Evolutionary conservation across 2,329 filamentous ascomycete species (phyloP).

Genomic region (Graphiopsis chlorocephala): DNA sequence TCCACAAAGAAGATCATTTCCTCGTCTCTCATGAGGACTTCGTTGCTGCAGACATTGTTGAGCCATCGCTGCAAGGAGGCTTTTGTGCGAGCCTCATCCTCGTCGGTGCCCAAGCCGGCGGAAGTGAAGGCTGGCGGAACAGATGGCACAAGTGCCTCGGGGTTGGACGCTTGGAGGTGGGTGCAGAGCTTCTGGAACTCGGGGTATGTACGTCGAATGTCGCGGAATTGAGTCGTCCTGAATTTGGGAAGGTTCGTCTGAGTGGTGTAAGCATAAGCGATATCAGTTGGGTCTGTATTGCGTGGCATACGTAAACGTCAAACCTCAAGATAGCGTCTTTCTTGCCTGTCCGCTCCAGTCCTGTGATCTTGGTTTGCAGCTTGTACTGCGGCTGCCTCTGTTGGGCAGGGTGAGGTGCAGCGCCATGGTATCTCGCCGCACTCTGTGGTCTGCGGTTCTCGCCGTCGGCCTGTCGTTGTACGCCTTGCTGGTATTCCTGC

Average conservation of each 20-base stretch:
- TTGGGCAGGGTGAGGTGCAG: constrained; percentile 31
- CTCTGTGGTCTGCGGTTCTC: constrained; percentile 31
- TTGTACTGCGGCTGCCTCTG: constrained; percentile 50
- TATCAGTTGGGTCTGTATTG: background rate
- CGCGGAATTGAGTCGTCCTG: constrained; percentile 95
- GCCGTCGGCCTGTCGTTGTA: constrained; percentile 13
- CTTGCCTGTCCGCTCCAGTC: constrained; percentile 85
- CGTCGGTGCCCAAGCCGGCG: constrained; percentile 90
- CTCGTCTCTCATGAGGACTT: constrained; percentile 89
- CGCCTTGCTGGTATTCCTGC: constrained; percentile 15
- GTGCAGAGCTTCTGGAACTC: constrained; percentile 97
- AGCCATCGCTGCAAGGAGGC: constrained; percentile 89
- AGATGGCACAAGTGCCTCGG: constrained; percentile 88
- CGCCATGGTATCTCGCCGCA: constrained; percentile 32
- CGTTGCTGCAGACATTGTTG: constrained; percentile 87
- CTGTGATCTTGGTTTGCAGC: constrained; percentile 91
- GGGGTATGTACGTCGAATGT: constrained; percentile 90
- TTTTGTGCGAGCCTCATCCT: constrained; percentile 89
- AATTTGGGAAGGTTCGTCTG: constrained; percentile 99
- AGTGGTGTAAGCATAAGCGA: constrained; percentile 20
- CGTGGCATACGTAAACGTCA: constrained; percentile 79
- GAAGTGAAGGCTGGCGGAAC: constrained; percentile 93
- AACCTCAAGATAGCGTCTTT: constrained; percentile 95
- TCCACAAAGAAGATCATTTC: constrained; percentile 99
- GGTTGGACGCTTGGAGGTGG: constrained; percentile 95